phyloP scores from a whole-genome alignment of 2,329 filamentous ascomycete genomes.

The Pseudocercospora macadamiae region DNA sequence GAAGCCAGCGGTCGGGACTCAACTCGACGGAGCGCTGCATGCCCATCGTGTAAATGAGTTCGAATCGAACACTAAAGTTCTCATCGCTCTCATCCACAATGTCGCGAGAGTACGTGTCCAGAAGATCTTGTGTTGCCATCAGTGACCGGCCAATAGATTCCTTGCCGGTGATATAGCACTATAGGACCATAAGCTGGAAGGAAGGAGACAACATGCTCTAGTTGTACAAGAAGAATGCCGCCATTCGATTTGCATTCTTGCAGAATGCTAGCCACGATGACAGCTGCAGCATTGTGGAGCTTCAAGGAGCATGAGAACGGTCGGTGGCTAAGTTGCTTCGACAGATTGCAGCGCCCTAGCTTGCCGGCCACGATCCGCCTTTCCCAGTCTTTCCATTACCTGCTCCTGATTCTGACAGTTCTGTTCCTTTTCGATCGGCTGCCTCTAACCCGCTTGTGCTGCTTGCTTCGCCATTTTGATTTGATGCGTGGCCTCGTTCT shows the following conservation, averaged over 20 bases:
- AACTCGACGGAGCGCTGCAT: slow-evolving; percentile 45
- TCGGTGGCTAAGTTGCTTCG: no score
- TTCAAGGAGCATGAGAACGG: slow-evolving; percentile 60
- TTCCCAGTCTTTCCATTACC: no score
- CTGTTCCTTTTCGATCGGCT: no score
- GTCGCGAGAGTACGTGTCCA: slow-evolving; percentile 57
- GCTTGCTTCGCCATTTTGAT: no score
- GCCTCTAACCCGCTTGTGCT: no score
- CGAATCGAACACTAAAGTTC: slow-evolving; percentile 46
- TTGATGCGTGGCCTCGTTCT: no score
- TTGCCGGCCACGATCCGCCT: no score
- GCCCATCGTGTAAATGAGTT: slow-evolving; percentile 51
- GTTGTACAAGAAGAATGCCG: slow-evolving; percentile 63
- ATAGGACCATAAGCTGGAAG: slow-evolving; percentile 65
- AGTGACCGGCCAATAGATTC: slow-evolving; percentile 44
- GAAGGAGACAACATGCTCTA: slow-evolving; percentile 67
- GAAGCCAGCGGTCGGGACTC: slow-evolving; percentile 45
- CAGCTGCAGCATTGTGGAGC: slow-evolving; percentile 37
- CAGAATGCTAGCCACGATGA: slow-evolving; percentile 44
- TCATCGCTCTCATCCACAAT: slow-evolving; percentile 65
- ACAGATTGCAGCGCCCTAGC: no score
- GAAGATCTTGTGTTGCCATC: slow-evolving; percentile 54
- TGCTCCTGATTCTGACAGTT: no score
- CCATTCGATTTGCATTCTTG: slow-evolving; percentile 43
- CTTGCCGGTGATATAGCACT: slow-evolving; percentile 56